Conservation (phyloP, 1,284 basidiomycete species). For the Mycena citricolor region DNA sequence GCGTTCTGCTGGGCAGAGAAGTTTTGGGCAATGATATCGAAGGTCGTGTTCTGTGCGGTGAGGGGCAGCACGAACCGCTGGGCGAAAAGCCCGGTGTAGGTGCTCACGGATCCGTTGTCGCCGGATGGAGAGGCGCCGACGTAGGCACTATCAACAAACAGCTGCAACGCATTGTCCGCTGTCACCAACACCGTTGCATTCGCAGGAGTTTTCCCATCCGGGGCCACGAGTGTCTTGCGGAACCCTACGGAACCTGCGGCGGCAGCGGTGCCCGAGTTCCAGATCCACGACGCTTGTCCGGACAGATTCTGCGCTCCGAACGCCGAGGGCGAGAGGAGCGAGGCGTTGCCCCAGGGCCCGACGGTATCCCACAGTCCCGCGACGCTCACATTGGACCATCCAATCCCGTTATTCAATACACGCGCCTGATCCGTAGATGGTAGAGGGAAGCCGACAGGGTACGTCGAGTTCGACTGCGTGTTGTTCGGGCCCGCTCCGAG, state of each 20-base stretch:
- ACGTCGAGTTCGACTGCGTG: no score
- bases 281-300: constrained; percentile 9
- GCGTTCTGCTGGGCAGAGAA: neutral
- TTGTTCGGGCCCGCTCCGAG: constrained; percentile 4
- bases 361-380: no score
- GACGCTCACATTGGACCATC: no score
- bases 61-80: neutral
- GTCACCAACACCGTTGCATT: constrained; percentile 9
- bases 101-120: constrained; percentile 2
- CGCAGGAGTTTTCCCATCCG: constrained; percentile 4
- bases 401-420: no score
- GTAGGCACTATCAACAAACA: constrained; percentile 13
- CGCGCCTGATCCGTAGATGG: no score
- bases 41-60: constrained; percentile 4
- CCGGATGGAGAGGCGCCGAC: constrained; percentile 10
- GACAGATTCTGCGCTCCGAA: neutral
- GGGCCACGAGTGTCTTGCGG: constrained; percentile 10
- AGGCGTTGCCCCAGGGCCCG: constrained; percentile 11
- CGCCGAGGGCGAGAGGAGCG: neutral
- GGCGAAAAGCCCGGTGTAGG: no score
- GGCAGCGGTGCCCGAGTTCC: constrained; percentile 8
- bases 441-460: constrained; percentile 11
- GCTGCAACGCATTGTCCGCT: constrained; percentile 12
- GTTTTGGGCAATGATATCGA: constrained; percentile 15
- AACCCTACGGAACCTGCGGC: constrained; percentile 13